phyloP scores from a whole-genome alignment of 371 early-diverging fungal genomes.

The Rhizopus stolonifer region DNA sequence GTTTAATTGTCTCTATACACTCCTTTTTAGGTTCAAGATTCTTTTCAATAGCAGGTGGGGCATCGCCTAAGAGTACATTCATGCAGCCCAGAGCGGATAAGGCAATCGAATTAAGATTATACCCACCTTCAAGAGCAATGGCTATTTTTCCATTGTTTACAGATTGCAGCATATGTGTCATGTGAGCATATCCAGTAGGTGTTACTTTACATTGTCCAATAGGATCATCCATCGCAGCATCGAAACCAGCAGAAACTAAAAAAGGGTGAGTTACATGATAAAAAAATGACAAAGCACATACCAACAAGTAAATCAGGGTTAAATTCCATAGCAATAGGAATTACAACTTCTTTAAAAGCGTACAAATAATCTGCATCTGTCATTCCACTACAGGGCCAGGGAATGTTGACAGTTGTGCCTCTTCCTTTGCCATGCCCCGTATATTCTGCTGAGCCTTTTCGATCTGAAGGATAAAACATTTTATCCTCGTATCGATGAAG shows the following conservation, averaged over 20 bases:
- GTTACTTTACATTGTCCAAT: conserved; percentile 84
- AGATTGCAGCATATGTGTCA: conserved; percentile 77
- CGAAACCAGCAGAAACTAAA: conserved; percentile 87
- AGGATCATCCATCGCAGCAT: conserved; percentile 84
- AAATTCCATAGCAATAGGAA: conserved; percentile 86
- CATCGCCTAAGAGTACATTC: conserved; percentile 67
- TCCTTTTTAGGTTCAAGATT: conserved; percentile 35
- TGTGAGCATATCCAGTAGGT: conserved; percentile 81
- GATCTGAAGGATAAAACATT: conserved; percentile 73
- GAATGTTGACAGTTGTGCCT: conserved; percentile 87
- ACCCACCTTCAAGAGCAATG: conserved; percentile 83
- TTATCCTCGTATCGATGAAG: conserved; percentile 83
- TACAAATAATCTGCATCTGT: conserved; percentile 86
- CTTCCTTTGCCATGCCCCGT: conserved; percentile 64
- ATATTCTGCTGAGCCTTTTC: conserved; percentile 51
- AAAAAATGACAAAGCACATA: conserved; percentile 19
- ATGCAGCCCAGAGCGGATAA: conserved; percentile 77
- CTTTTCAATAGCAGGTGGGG: conserved; percentile 40
- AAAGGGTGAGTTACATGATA: neutral
- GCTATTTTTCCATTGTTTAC: conserved; percentile 76
- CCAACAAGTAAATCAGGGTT: conserved; percentile 80
- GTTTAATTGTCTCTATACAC: conserved; percentile 47
- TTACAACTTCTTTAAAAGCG: conserved; percentile 73
- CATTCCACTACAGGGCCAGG: conserved; percentile 80
- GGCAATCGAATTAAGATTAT: conserved; percentile 74